A percentile compares a stretch with the other conserved stretches of the same genome.
These are phyloP conservation scores for Ustilago nuda DNA, from an alignment of 1,284 basidiomycete genomes.

Conservation along the genomic window DNA sequence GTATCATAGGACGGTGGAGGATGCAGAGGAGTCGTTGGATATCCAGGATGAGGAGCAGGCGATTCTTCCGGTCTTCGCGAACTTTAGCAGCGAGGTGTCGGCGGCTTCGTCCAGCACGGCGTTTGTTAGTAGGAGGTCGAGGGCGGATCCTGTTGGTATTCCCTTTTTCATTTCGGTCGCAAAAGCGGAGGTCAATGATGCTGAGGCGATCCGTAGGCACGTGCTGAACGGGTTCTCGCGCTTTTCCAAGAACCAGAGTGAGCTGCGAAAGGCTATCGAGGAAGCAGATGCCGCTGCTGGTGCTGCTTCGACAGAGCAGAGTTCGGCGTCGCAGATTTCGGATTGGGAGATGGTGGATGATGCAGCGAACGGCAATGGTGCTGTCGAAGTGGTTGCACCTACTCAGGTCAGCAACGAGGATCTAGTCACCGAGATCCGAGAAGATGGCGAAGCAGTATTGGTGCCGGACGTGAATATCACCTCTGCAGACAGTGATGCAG, in stretches of 20 bases:
- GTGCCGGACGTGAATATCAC: conserved; percentile 26
- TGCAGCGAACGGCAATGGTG: conserved; percentile 14
- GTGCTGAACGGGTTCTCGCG: conserved; percentile 51
- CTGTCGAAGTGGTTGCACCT: conserved; percentile 29
- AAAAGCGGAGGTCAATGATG: conserved; percentile 42
- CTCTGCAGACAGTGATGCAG: background rate
- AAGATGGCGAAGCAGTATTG: conserved; percentile 48
- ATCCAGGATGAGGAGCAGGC: conserved; percentile 52
- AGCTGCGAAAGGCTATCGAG: conserved; percentile 25
- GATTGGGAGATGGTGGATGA: conserved; percentile 56
- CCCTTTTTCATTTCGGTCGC: conserved; percentile 66
- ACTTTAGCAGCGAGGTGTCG: conserved; percentile 15
- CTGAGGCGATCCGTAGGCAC: conserved; percentile 39
- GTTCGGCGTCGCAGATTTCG: conserved; percentile 21
- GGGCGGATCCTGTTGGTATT: conserved; percentile 50
- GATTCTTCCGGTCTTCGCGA: conserved; percentile 61
- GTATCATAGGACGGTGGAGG: conserved; percentile 48
- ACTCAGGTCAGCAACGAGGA: conserved; percentile 19
- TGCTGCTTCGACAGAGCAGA: background rate
- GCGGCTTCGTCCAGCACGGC: conserved; percentile 31
- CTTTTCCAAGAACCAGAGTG: conserved; percentile 29
- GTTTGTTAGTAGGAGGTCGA: conserved; percentile 41
- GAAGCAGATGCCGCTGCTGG: conserved; percentile 5
- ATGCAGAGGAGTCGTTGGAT: conserved; percentile 42
- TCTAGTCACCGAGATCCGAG: conserved; percentile 52